Evolutionary conservation across 345 rosid genomes (phyloP).

Genomic region (Orychophragmus violaceus): DNA sequence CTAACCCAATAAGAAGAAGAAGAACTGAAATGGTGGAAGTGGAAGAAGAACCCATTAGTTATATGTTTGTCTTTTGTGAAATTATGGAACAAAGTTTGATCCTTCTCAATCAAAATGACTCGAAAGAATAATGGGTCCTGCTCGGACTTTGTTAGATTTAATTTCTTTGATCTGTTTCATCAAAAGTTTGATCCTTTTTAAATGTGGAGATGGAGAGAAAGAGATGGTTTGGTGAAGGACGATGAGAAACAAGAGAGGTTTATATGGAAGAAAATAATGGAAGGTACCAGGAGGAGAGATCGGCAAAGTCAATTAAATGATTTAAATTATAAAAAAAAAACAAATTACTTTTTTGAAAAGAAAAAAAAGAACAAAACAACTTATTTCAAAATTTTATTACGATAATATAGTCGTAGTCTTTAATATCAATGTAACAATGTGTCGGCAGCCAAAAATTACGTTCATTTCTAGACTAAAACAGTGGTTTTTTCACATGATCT

Average conservation of each 20-base stretch:
- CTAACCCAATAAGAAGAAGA: constrained; percentile 42
- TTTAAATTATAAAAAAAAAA: too few relatives aligned
- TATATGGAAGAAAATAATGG: constrained; percentile 41
- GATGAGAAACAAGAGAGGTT: constrained; percentile 23
- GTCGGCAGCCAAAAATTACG: not conserved
- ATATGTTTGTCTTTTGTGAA: not conserved
- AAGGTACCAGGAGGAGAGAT: constrained; percentile 47
- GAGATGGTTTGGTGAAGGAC: constrained; percentile 24
- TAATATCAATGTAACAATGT: not conserved
- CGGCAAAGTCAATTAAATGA: constrained; percentile 15
- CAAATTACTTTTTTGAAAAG: not conserved
- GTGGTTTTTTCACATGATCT: not conserved
- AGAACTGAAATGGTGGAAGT: constrained; percentile 12
- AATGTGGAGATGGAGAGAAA: not conserved
- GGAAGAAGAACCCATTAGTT: constrained; percentile 15
- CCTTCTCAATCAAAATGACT: not conserved
- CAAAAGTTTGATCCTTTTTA: constrained; percentile 3
- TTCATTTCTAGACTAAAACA: too few relatives aligned
- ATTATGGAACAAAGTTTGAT: not conserved
- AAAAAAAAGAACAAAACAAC: too few relatives aligned
- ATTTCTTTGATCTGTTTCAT: not conserved
- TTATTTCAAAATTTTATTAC: not conserved
- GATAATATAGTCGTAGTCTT: not conserved
- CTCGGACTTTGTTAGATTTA: constrained; percentile 24
- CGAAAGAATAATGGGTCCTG: constrained; percentile 9